phyloP scores from a whole-genome alignment of 768 basidiomycete species.

The Artomyces pyxidatus region DNA sequence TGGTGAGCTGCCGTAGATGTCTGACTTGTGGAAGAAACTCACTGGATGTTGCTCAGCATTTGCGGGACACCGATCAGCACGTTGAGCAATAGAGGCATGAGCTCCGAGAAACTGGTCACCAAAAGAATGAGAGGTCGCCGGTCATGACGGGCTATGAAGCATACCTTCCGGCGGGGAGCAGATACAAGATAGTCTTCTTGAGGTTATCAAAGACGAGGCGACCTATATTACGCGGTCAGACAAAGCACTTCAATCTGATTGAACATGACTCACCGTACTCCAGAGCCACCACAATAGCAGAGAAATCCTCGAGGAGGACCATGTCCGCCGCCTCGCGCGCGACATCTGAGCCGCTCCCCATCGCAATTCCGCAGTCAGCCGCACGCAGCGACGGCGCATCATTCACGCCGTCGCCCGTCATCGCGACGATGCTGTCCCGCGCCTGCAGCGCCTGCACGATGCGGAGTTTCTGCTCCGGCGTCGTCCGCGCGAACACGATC shows the following conservation, averaged over 20 bases:
- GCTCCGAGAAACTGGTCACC: conserved; percentile 41
- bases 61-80: conserved; percentile 36
- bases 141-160: conserved; percentile 12
- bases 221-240: conserved; percentile 15
- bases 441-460: conserved; percentile 54
- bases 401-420: conserved; percentile 55
- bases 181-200: conserved; percentile 45
- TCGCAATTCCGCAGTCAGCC: conserved; percentile 55
- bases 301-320: conserved; percentile 58
- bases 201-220: conserved; percentile 59
- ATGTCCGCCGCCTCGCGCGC: conserved; percentile 54
- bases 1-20: no score
- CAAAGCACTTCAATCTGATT: background rate
- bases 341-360: conserved; percentile 46
- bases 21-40: conserved; percentile 21
- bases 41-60: conserved; percentile 32
- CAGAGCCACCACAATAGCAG: conserved; percentile 54
- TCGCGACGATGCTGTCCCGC: conserved; percentile 30
- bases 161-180: conserved; percentile 42
- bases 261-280: conserved; percentile 38
- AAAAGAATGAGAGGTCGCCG: background rate
- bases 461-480: conserved; percentile 55
- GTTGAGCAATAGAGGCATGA: conserved; percentile 51
- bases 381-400: conserved; percentile 51
- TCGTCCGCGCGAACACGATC: conserved; percentile 56